Percentiles rank a stretch among this genome's conserved stretches.
phyloP scores from a whole-genome alignment of 1,284 basidiomycete genomes.

The Sporisorium scitamineum region DNA sequence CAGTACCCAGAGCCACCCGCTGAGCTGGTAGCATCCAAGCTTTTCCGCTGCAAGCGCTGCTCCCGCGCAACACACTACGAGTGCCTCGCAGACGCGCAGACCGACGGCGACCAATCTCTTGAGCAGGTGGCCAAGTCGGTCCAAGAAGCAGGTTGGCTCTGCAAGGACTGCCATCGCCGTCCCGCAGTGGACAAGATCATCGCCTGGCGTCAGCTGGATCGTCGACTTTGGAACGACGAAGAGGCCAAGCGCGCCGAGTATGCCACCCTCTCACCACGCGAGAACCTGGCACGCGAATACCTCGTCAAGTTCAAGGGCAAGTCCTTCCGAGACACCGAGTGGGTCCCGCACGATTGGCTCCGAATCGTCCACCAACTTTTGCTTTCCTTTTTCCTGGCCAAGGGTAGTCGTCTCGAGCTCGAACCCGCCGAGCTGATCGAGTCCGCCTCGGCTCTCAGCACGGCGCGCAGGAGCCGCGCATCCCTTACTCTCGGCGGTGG shows the following conservation, averaged over 20 bases:
- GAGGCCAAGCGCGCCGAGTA: constrained; percentile 25
- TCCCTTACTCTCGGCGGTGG: constrained; percentile 33
- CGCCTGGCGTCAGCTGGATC: constrained; percentile 53
- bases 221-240: constrained; percentile 33
- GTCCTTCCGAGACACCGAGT: constrained; percentile 53
- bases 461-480: constrained; percentile 26
- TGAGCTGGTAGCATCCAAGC: constrained; percentile 15
- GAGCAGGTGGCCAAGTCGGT: constrained; percentile 38
- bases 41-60: constrained; percentile 59
- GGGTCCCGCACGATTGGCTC: constrained; percentile 59
- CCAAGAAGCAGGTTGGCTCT: constrained; percentile 40
- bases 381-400: constrained; percentile 33
- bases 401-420: constrained; percentile 53
- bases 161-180: constrained; percentile 51
- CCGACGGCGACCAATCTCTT: constrained; percentile 13
- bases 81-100: constrained; percentile 24
- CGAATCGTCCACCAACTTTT: constrained; percentile 22
- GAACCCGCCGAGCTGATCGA: constrained; percentile 47
- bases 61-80: constrained; percentile 52
- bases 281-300: constrained; percentile 55
- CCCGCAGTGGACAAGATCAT: constrained; percentile 47
- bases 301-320: constrained; percentile 57
- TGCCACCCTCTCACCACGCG: constrained; percentile 27
- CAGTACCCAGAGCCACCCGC: constrained; percentile 29
- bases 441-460: constrained; percentile 19